phyloP scores from a whole-genome alignment of 176 grass and related monocot species.

The Raddia guianensis region DNA sequence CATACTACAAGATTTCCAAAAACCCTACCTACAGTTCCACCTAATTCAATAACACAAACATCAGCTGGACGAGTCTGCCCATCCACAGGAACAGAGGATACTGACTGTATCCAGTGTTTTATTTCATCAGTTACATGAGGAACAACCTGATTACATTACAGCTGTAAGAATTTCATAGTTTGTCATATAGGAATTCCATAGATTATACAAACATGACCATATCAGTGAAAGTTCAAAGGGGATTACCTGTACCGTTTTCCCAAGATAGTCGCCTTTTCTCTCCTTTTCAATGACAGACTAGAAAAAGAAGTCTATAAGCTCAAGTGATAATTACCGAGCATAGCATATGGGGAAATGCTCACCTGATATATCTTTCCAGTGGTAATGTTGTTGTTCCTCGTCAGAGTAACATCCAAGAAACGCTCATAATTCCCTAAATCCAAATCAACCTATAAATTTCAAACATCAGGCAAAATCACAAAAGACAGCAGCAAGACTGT shows the following conservation, averaged over 20 bases:
- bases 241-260: slow-evolving; percentile 89
- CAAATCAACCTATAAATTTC: slow-evolving; percentile 73
- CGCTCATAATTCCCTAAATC: slow-evolving; percentile 97
- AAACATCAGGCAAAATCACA: slow-evolving; percentile 7
- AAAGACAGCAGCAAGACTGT: neutral
- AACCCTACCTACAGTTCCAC: slow-evolving; percentile 91
- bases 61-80: slow-evolving; percentile 71
- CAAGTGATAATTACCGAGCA: slow-evolving; percentile 26
- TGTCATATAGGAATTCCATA: slow-evolving; percentile 4
- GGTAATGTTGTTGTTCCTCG: slow-evolving; percentile 90
- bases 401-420: slow-evolving; percentile 92
- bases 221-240: slow-evolving; percentile 5
- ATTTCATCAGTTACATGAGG: slow-evolving; percentile 98
- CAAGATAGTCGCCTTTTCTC: slow-evolving; percentile 90
- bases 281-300: slow-evolving; percentile 99
- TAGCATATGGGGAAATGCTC: slow-evolving; percentile 1
- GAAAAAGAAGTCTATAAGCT: slow-evolving; percentile 40
- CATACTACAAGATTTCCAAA: neutral
- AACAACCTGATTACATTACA: slow-evolving; percentile 65
- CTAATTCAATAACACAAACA: slow-evolving; percentile 96
- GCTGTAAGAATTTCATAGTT: slow-evolving; percentile 15
- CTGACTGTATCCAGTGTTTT: slow-evolving; percentile 91
- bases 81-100: slow-evolving; percentile 88
- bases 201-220: neutral
- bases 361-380: slow-evolving; percentile 99